phyloP scores from a whole-genome alignment of 2,329 filamentous ascomycete genomes.

The Arthrobotrys sphaeroides region DNA sequence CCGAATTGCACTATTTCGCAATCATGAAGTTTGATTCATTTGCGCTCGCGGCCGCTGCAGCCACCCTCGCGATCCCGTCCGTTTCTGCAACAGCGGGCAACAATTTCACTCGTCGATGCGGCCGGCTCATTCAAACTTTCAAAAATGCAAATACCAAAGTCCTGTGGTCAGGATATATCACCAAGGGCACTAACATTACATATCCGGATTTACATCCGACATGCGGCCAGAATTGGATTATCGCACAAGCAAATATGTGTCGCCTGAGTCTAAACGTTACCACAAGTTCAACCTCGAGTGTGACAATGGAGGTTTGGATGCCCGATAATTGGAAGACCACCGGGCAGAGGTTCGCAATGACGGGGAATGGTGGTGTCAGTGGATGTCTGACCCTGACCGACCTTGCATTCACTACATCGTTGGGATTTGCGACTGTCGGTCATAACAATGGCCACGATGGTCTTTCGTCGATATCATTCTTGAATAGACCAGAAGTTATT shows the following conservation, averaged over 20 bases:
- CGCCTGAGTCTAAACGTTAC: conserved; percentile 34
- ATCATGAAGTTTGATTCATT: conserved; percentile 14
- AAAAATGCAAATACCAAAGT: conserved; percentile 26
- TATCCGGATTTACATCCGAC: conserved; percentile 13
- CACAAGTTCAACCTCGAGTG: conserved; percentile 37
- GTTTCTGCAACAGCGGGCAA: conserved; percentile 26
- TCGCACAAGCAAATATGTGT: conserved; percentile 26
- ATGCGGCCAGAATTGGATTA: neutral
- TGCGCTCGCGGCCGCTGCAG: neutral
- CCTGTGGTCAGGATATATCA: conserved; percentile 14
- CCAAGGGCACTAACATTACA: conserved; percentile 30
- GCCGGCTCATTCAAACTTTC: conserved; percentile 27
- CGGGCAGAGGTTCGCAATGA: conserved; percentile 36
- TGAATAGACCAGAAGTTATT: conserved; percentile 38
- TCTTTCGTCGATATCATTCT: conserved; percentile 7
- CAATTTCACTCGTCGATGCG: conserved; percentile 42
- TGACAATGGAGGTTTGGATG: conserved; percentile 48
- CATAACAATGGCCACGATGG: conserved; percentile 53
- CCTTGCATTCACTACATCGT: conserved; percentile 21
- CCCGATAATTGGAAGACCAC: conserved; percentile 36
- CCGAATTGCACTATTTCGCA: neutral
- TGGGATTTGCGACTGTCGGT: conserved; percentile 45
- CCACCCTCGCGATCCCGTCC: conserved; percentile 6
- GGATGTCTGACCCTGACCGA: conserved; percentile 23
- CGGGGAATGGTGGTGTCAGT: conserved; percentile 22